Conservation (phyloP, 176 grass and related monocot species). For the Panicum miliaceum region DNA sequence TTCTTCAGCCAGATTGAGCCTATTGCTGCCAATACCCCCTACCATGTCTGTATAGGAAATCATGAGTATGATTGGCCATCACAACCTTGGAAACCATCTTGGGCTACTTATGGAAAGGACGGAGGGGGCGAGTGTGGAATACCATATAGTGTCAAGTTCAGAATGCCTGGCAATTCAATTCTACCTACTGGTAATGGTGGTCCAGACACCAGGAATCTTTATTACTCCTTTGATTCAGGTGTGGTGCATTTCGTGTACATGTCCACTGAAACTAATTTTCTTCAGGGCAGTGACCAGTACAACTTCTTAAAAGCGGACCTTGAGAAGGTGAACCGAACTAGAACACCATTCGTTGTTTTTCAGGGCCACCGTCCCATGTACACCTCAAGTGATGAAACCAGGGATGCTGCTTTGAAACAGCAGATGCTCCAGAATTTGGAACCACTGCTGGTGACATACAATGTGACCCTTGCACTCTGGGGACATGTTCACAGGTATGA, state of each 20-base stretch:
- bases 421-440: constrained; percentile 82
- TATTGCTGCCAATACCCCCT: constrained; percentile 73
- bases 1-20: constrained; percentile 95
- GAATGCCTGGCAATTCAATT: constrained; percentile 89
- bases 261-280: constrained; percentile 89
- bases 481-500: constrained; percentile 97
- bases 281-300: constrained; percentile 74
- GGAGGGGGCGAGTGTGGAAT: constrained; percentile 94
- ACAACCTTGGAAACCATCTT: constrained; percentile 89
- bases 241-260: constrained; percentile 95
- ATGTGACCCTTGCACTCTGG: constrained; percentile 94
- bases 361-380: constrained; percentile 98
- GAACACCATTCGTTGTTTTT: constrained; percentile 84
- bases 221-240: constrained; percentile 84
- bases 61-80: constrained; percentile 97
- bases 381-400: constrained; percentile 76
- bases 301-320: constrained; percentile 87
- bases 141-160: constrained; percentile 92
- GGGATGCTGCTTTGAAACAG: constrained; percentile 60
- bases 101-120: constrained; percentile 79
- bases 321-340: constrained; percentile 77
- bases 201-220: constrained; percentile 85
- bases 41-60: constrained; percentile 98
- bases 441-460: constrained; percentile 73
- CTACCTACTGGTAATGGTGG: constrained; percentile 73